Conservation (phyloP, 177 flowering plant genomes). For the Vitis hybrid region DNA sequence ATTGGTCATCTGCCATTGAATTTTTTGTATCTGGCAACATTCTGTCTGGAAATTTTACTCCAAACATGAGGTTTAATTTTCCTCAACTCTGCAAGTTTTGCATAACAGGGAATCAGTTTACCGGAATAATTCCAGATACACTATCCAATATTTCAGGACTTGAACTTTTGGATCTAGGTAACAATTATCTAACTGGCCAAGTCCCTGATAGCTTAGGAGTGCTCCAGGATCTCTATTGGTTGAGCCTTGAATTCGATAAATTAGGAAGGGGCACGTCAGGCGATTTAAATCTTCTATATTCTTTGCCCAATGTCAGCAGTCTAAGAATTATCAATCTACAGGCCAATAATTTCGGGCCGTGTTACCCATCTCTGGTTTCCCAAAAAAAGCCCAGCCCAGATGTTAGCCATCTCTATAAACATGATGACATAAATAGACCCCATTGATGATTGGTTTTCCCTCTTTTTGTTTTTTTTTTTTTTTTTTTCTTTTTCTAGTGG, state of each 20-base stretch:
- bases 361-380: too few relatives aligned
- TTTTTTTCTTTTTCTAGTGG: too few relatives aligned
- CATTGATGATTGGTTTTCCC: too few relatives aligned
- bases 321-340: neutral
- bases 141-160: conserved; percentile 10
- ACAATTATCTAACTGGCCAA: conserved; percentile 1
- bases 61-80: too few relatives aligned
- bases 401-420: too few relatives aligned
- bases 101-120: too few relatives aligned
- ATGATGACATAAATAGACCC: too few relatives aligned
- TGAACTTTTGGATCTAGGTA: neutral
- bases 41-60: conserved; percentile 6
- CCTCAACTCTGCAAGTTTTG: too few relatives aligned
- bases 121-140: neutral
- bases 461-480: too few relatives aligned
- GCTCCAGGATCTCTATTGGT: neutral
- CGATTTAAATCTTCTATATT: conserved; percentile 9
- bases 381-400: too few relatives aligned
- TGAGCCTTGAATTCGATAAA: neutral
- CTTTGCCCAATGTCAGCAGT: conserved; percentile 11
- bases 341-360: neutral
- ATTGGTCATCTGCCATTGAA: neutral
- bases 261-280: conserved; percentile 8
- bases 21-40: conserved; percentile 4
- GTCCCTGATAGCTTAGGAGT: conserved; percentile 9